Base-by-base conservation (phyloP, 768 basidiomycete species). In the Hericium coralloides region DNA sequence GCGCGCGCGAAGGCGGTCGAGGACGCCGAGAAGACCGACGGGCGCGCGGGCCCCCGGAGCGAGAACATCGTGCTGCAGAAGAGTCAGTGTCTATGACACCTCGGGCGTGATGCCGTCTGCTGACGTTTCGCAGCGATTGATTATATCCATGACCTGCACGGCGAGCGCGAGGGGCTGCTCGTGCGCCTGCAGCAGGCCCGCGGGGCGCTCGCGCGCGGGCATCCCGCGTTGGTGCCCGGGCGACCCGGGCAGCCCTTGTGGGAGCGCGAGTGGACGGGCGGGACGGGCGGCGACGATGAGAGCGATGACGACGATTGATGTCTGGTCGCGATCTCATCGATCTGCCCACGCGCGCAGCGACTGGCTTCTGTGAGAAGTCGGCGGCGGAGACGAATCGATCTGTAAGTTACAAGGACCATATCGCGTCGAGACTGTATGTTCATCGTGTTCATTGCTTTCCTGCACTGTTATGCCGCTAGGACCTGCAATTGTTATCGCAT, bases 21-120 rank as follows among this genome's bases (percentile, higher is more conserved):
- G 47, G 77, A 76, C 17, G 82, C 79, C 4, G 84, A 88, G 64
- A 83, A 82, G 70, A 62, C 80, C 4, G 93, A 95, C 64, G 92
- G 93, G 12, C 75, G 94, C 25, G 89, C 90, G 0, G 94, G 93
- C 1, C 92, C 94, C 7, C 77, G 88, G 64, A 95, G 92, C 68
- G 93, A 95, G 73, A 91, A 92, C 58, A 81, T 95, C 48, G 92
- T 95, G 3, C 70, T 95, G 39, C 80, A 82, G 39, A 93, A 95
- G 71, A 92, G 93, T 95, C 66, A 64, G 90, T 78, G 17, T 47
- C 55, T 58, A 14, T 37, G n/a, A 39, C 45, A 56, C 56, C 56
- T 57, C 26, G 38, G 26, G 55, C 37, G 52, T 14, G 36, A 51
- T 57, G 56, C 45, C 39, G 17, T 51, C 59, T 25, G 61, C 52